Conservation (phyloP, 148 eudicot genomes). For the Rhododendron kiyosumense region DNA sequence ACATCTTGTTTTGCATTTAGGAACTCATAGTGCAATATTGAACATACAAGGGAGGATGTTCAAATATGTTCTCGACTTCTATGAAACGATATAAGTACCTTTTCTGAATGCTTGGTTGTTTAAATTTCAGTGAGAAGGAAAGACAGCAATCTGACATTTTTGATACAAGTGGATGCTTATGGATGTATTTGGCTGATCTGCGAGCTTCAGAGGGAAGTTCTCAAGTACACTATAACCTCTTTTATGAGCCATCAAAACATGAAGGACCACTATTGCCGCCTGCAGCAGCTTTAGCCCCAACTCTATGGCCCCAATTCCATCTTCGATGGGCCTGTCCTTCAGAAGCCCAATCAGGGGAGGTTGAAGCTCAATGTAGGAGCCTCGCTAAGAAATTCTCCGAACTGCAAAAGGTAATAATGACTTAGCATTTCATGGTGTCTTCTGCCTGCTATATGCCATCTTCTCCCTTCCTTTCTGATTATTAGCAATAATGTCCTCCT, state of each 20-base stretch:
- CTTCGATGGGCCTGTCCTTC: conserved; percentile 95
- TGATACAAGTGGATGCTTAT: conserved; percentile 83
- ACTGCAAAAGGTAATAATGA: conserved; percentile 60
- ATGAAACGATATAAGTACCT: background rate
- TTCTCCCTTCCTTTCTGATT: background rate
- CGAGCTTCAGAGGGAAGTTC: conserved; percentile 64
- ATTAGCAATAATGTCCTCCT: background rate
- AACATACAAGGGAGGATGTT: background rate
- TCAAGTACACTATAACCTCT: conserved; percentile 77
- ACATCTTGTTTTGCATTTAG: background rate
- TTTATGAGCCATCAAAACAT: conserved; percentile 67
- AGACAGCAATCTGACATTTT: conserved; percentile 64
- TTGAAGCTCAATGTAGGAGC: conserved; percentile 75
- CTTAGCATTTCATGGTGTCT: background rate
- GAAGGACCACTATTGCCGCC: conserved; percentile 78
- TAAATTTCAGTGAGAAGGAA: conserved; percentile 72
- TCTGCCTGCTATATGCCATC: background rate
- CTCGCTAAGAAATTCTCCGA: conserved; percentile 63
- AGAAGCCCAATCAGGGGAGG: conserved; percentile 76
- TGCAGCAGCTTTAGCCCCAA: conserved; percentile 97
- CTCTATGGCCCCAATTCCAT: conserved; percentile 95
- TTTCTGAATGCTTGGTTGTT: background rate
- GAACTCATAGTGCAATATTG: background rate
- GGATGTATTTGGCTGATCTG: conserved; percentile 69
- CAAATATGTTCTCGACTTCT: background rate